These are phyloP conservation scores for Prototheca cutis DNA, from an alignment of 163 green algal species.

Conservation along the genomic window DNA sequence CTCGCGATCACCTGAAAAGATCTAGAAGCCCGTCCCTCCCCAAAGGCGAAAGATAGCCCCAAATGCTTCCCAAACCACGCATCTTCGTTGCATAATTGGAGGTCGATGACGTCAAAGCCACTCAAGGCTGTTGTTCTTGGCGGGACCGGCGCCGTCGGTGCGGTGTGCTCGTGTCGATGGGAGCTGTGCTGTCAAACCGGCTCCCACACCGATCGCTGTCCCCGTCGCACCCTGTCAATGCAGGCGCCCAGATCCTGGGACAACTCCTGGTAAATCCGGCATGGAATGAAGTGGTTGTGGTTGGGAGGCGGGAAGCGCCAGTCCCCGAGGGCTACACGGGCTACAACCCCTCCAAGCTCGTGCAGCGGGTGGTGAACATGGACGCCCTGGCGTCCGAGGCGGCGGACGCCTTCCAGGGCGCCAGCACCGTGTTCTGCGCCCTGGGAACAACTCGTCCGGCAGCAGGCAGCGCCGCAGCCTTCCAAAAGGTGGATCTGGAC, in stretches of 20 bases:
- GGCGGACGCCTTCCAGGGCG: constrained; percentile 10
- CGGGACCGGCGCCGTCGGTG: constrained; percentile 26
- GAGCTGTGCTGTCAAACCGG: too few species aligned
- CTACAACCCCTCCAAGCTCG: constrained; percentile 14
- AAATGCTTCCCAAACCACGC: too few species aligned
- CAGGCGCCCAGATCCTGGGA: constrained; percentile 17
- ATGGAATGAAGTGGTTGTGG: constrained; percentile 7
- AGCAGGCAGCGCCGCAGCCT: constrained; percentile 44
- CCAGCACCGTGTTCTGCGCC: constrained; percentile 45
- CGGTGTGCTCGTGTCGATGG: too few species aligned
- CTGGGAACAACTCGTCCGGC: constrained; percentile 50
- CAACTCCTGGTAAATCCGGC: constrained; percentile 13
- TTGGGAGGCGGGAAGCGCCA: constrained; percentile 7
- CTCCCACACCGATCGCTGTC: too few species aligned
- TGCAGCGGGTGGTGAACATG: constrained; percentile 36
- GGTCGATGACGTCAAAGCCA: too few species aligned
- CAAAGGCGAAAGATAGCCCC: too few species aligned
- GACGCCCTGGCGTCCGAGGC: constrained; percentile 31
- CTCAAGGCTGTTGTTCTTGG: constrained; percentile 24
- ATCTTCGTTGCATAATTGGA: too few species aligned
- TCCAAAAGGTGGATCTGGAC: constrained; percentile 44
- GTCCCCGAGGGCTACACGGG: constrained; percentile 1
- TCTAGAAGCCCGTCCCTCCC: too few species aligned
- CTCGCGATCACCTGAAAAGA: too few species aligned
- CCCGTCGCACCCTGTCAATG: too few species aligned